Evolutionary conservation across 306 rosid genomes (phyloP).

Genomic region (Corylus avellana): DNA sequence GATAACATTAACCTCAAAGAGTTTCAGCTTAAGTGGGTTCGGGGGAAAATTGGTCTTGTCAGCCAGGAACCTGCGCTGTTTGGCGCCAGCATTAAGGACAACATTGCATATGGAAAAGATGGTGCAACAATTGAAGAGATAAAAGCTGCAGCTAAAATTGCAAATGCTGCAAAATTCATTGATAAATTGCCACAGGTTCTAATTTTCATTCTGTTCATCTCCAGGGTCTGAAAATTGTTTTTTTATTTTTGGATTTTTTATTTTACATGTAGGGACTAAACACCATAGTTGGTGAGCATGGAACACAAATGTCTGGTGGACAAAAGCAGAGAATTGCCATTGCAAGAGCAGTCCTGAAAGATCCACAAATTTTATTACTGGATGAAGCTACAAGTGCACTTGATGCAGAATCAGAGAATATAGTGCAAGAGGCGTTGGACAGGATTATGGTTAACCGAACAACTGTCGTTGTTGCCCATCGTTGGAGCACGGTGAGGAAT

Average conservation of each 20-base stretch:
- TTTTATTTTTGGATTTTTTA: background rate
- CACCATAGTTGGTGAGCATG: constrained; percentile 90
- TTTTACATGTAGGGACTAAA: constrained; percentile 52
- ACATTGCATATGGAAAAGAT: constrained; percentile 48
- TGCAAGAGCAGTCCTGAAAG: constrained; percentile 84
- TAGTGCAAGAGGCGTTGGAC: constrained; percentile 90
- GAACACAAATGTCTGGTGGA: constrained; percentile 89
- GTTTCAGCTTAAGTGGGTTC: constrained; percentile 42
- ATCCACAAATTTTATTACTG: constrained; percentile 77
- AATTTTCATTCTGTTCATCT: constrained; percentile 1
- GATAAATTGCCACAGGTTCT: constrained; percentile 48
- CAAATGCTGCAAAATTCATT: constrained; percentile 45
- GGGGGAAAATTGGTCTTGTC: constrained; percentile 46
- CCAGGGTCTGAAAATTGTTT: background rate
- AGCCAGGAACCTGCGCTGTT: constrained; percentile 52
- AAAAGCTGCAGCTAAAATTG: constrained; percentile 37
- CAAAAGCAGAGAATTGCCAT: constrained; percentile 92
- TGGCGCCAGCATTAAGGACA: constrained; percentile 44
- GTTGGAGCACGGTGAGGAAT: constrained; percentile 84
- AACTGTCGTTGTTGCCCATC: constrained; percentile 86
- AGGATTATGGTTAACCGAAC: constrained; percentile 83
- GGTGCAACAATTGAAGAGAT: constrained; percentile 46
- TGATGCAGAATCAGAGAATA: constrained; percentile 87
- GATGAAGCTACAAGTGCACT: constrained; percentile 97
- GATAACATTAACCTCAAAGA: constrained; percentile 47